phyloP scores from a whole-genome alignment of 495 filamentous ascomycete genomes.

The Lophiotrema nucula region DNA sequence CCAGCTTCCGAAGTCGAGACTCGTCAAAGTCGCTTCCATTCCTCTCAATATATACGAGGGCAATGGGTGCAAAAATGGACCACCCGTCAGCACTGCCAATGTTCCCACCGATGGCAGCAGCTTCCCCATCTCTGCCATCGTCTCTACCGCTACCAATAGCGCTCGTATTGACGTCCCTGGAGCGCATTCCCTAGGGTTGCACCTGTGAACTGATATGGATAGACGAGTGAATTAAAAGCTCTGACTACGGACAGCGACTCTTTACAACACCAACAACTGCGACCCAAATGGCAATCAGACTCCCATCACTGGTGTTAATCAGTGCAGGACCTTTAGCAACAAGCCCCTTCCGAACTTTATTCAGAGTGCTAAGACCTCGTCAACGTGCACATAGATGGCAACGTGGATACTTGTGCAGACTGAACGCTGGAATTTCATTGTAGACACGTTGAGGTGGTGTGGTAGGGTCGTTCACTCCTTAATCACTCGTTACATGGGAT shows the following conservation, averaged over 20 bases:
- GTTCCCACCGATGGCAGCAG: slow-evolving; percentile 5
- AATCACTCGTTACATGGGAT: no score
- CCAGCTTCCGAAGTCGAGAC: background rate
- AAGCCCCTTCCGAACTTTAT: background rate
- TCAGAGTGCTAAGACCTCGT: background rate
- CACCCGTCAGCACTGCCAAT: background rate
- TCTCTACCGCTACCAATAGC: background rate
- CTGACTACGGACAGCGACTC: no score
- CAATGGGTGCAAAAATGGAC: slow-evolving; percentile 1
- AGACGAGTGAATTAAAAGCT: background rate
- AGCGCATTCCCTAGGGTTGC: background rate
- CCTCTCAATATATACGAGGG: slow-evolving; percentile 5
- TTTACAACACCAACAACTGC: background rate
- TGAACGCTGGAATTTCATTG: no score
- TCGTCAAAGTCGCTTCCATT: background rate
- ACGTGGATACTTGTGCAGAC: no score
- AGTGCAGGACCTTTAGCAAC: background rate
- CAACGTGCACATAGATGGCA: background rate
- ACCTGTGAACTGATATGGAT: background rate
- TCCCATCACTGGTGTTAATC: background rate
- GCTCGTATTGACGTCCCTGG: background rate
- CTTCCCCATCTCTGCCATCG: background rate
- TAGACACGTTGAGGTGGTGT: no score
- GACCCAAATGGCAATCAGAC: background rate
- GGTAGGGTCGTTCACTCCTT: no score